Evolutionary conservation across 495 filamentous ascomycete genomes (phyloP).

Genomic region (Hamigera avellanea): DNA sequence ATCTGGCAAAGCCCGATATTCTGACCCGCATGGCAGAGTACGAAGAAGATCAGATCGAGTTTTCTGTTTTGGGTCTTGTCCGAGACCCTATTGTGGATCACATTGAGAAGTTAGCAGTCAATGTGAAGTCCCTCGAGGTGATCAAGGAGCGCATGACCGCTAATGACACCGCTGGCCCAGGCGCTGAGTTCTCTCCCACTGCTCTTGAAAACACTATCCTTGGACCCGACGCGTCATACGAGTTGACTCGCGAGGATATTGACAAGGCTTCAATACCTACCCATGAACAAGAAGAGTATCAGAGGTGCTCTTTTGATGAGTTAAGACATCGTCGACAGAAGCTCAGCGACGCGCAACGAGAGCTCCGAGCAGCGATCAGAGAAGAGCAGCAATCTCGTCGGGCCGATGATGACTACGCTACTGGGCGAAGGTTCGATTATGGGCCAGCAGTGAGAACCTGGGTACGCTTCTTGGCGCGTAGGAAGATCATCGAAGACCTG

Average conservation of each 20-base stretch:
- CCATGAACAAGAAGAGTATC: conserved; percentile 7
- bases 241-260: conserved; percentile 21
- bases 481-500: conserved; percentile 22
- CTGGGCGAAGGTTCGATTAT: conserved; percentile 35
- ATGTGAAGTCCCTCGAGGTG: conserved; percentile 28
- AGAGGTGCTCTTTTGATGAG: conserved; percentile 11
- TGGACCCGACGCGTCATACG: conserved; percentile 21
- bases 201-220: conserved; percentile 14
- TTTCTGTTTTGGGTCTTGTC: conserved; percentile 43
- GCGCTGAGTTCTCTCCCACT: not conserved
- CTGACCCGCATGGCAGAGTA: conserved; percentile 40
- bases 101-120: conserved; percentile 29
- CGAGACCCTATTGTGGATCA: conserved; percentile 38
- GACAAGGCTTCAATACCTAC: conserved; percentile 16
- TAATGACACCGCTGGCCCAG: not conserved
- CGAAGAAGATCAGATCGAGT: conserved; percentile 43
- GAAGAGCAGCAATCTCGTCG: conserved; percentile 30
- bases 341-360: conserved; percentile 21
- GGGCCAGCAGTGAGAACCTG: conserved; percentile 34
- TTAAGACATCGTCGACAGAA: conserved; percentile 16
- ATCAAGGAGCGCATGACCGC: conserved; percentile 21
- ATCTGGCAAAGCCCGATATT: conserved; percentile 33
- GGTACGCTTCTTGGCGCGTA: conserved; percentile 31
- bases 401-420: conserved; percentile 34
- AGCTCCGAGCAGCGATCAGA: conserved; percentile 25